These are phyloP conservation scores for Xylariaceae sp. DNA, from an alignment of 2,329 filamentous ascomycete genomes.

Conservation along the genomic window DNA sequence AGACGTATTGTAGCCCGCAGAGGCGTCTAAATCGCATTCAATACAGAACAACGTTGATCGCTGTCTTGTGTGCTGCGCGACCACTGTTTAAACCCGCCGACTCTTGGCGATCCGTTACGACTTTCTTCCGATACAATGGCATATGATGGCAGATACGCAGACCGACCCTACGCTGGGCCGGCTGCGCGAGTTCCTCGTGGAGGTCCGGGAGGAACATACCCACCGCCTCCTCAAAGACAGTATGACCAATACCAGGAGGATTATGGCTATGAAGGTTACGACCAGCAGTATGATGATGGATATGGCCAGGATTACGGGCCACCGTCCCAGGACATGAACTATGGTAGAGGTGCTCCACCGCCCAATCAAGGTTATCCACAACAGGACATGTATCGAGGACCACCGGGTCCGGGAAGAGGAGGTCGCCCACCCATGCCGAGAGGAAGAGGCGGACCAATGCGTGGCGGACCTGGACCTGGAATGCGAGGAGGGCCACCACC, in stretches of 20 bases:
- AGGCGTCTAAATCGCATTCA: background rate
- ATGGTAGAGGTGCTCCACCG: conserved; percentile 51
- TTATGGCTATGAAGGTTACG: conserved; percentile 52
- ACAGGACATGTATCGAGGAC: conserved; percentile 54
- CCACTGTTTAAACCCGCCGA: background rate
- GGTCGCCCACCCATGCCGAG: conserved; percentile 50
- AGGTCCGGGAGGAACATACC: conserved; percentile 36
- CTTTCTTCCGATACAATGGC: conserved; percentile 50
- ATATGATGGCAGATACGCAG: conserved; percentile 57
- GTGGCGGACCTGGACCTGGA: conserved; percentile 44
- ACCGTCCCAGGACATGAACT: conserved; percentile 53
- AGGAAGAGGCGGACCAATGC: conserved; percentile 54
- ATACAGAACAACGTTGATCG: conserved; percentile 13
- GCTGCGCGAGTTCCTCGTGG: conserved; percentile 48
- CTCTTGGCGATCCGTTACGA: background rate
- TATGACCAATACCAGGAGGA: conserved; percentile 56
- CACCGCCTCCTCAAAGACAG: conserved; percentile 40
- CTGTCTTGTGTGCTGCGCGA: conserved; percentile 7
- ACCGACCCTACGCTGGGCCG: conserved; percentile 56
- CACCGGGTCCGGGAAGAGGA: conserved; percentile 49
- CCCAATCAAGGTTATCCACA: conserved; percentile 48
- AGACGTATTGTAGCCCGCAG: background rate
- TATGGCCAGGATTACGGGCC: conserved; percentile 50
- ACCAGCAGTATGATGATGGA: conserved; percentile 48
- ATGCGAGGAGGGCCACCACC: conserved; percentile 35